Evolutionary conservation across 23 red algal genomes (phyloP).

Genomic region (Gracilaria gracilis): DNA sequence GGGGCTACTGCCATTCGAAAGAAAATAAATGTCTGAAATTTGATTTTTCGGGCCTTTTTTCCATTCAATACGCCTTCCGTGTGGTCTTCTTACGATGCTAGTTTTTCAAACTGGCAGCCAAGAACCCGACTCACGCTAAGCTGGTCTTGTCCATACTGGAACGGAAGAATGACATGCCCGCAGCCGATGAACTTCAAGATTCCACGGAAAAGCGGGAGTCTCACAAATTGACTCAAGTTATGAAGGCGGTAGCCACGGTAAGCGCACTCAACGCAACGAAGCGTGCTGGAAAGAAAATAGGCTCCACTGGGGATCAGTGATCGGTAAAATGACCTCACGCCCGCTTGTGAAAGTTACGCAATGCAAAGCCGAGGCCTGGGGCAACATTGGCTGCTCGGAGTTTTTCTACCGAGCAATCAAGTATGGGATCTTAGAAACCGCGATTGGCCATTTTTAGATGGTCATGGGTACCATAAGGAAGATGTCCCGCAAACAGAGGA

Average conservation of each 20-base stretch:
- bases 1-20: background rate
- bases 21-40: background rate
- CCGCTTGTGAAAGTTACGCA: background rate
- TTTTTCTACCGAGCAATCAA: background rate
- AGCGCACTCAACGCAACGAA: background rate
- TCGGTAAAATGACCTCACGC: background rate
- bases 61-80: background rate
- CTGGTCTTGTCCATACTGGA: background rate
- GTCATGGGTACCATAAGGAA: background rate
- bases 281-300: background rate
- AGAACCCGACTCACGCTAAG: background rate
- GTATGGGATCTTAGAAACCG: background rate
- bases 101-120: background rate
- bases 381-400: constrained; percentile 25
- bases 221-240: background rate
- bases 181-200: background rate
- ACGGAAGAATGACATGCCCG: background rate
- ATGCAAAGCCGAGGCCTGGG: background rate
- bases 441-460: background rate
- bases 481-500: background rate
- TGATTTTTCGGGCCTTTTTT: background rate
- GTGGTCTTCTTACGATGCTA: background rate
- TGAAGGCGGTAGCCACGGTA: background rate
- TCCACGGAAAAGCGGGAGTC: background rate
- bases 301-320: too few relatives aligned